These are phyloP conservation scores for Cyclotella baltica DNA, from an alignment of 108 stramenopile genomes.

Conservation along the genomic window DNA sequence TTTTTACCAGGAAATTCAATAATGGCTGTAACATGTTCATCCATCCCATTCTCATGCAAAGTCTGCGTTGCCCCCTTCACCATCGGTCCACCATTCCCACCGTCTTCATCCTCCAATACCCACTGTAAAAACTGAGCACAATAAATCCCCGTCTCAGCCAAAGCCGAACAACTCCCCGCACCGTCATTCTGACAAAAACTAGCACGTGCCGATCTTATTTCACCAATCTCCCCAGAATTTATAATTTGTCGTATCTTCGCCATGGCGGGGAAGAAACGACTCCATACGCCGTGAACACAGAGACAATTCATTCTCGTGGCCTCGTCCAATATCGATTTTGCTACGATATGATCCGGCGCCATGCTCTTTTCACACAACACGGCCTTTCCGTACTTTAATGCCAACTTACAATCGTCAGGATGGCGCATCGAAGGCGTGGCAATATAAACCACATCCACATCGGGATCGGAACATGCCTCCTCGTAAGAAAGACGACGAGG, in stretches of 20 bases:
- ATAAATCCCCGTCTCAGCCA: conserved; percentile 63
- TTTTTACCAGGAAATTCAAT: conserved; percentile 54
- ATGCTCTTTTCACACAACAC: conserved; percentile 62
- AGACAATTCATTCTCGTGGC: conserved; percentile 36
- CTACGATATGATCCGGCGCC: conserved; percentile 45
- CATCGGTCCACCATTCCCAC: conserved; percentile 25
- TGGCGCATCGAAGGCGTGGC: conserved; percentile 63
- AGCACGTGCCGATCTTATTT: conserved; percentile 53
- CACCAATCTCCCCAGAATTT: conserved; percentile 51
- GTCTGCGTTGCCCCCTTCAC: conserved; percentile 50
- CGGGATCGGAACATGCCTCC: conserved; percentile 43
- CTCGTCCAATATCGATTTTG: conserved; percentile 34
- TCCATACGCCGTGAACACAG: conserved; percentile 62
- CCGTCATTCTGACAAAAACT: conserved; percentile 63
- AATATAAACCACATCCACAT: conserved; percentile 57
- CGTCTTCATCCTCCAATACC: conserved; percentile 33
- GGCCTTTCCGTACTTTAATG: conserved; percentile 45
- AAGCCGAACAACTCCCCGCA: conserved; percentile 52
- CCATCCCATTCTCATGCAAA: conserved; percentile 44
- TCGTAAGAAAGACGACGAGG: conserved; percentile 46
- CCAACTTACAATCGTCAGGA: conserved; percentile 45
- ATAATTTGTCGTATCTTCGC: conserved; percentile 50
- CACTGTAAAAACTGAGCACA: conserved; percentile 69
- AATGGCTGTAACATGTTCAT: conserved; percentile 59
- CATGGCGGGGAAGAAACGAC: conserved; percentile 65